Percentiles rank a stretch among this genome's conserved stretches.
Evolutionary conservation across 352 stramenopile species (phyloP).

Genomic region (Globisporangium cylindrosporum): DNA sequence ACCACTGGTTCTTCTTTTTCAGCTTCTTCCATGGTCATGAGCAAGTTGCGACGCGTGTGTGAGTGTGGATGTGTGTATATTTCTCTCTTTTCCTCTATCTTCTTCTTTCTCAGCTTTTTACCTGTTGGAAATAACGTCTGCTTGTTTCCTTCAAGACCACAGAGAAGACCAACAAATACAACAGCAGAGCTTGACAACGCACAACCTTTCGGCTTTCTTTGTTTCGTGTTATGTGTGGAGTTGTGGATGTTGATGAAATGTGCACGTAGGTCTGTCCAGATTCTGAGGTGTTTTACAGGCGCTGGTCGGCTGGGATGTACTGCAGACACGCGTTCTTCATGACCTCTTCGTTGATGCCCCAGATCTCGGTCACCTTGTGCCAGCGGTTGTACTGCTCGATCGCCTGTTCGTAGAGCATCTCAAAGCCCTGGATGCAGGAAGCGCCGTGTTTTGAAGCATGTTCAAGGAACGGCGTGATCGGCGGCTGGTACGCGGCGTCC

Average conservation of each 20-base stretch:
- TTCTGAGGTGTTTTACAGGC: slow-evolving; percentile 22
- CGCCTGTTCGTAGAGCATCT: slow-evolving; percentile 98
- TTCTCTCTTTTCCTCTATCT: neutral
- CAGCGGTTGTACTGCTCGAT: slow-evolving; percentile 96
- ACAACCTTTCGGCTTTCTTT: neutral
- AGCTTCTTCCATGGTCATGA: slow-evolving; percentile 1
- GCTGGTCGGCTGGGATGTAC: slow-evolving; percentile 52
- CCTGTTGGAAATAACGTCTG: neutral
- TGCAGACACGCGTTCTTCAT: slow-evolving; percentile 58
- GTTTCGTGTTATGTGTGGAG: neutral
- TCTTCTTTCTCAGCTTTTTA: neutral
- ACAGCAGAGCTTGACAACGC: neutral
- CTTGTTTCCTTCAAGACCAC: neutral
- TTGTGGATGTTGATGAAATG: neutral
- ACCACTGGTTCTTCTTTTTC: neutral
- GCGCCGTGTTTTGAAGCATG: slow-evolving; percentile 87
- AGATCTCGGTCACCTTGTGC: slow-evolving; percentile 62
- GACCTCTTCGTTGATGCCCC: slow-evolving; percentile 41
- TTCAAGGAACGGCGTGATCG: slow-evolving; percentile 90
- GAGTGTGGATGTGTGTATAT: slow-evolving; percentile 6
- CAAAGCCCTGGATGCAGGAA: slow-evolving; percentile 92
- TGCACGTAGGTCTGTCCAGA: neutral
- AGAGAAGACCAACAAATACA: slow-evolving; percentile 7
- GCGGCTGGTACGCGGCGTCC: slow-evolving; percentile 98
- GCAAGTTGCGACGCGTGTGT: neutral